Evolutionary conservation across 176 grass and related monocot genomes (phyloP), one percentile per base, ranked within the genome.

Genomic region (Musa beccarii): DNA sequence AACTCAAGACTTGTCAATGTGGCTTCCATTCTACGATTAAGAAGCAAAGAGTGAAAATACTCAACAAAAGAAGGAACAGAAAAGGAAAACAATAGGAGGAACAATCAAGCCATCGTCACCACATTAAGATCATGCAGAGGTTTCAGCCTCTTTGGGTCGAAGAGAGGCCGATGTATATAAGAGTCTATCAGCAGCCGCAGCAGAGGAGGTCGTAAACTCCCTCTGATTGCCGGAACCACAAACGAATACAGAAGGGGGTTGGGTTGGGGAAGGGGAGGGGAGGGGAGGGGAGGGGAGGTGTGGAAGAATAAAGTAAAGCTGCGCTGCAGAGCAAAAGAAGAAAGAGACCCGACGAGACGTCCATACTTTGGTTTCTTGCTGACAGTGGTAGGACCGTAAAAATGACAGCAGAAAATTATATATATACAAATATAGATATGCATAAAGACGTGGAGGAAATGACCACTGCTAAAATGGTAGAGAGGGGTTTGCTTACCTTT

Each of bases 291-390:
- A 51, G 15, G 2, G 14, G 16, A 19, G 29, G 68, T 1, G 43
- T 4, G 26, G 67, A 43, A 43, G 34, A 43, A 43, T 43, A 70
- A 70, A 70, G 68, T n/a, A 70, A 70, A 70, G 68, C 14, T 11
- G 68, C 14, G 16, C 5, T 51, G 68, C 49, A 51, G 29, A 49
- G 12, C 68, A 70, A 70, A 68, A 70, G 43, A 70, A 51, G 49
- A 51, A 43, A 50, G 68, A 49, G 68, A 70, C 68, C 67, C 67
- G n/a, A 49, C 19, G 67, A 10, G 16, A 2, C 52, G 65, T 43
- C 14, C 49, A 70, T 34, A 19, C 49, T 70, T 70, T 70, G 68
- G 68, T 51, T 70, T 70, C 68, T 52, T 21, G 68, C 51, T 70
- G 43, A 70, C 17, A 20, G 68, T 19, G 49, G 49, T 51, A 51